These are phyloP conservation scores for Clonostachys byssicola DNA, from an alignment of 2,329 filamentous ascomycete species.

Conservation along the genomic window DNA sequence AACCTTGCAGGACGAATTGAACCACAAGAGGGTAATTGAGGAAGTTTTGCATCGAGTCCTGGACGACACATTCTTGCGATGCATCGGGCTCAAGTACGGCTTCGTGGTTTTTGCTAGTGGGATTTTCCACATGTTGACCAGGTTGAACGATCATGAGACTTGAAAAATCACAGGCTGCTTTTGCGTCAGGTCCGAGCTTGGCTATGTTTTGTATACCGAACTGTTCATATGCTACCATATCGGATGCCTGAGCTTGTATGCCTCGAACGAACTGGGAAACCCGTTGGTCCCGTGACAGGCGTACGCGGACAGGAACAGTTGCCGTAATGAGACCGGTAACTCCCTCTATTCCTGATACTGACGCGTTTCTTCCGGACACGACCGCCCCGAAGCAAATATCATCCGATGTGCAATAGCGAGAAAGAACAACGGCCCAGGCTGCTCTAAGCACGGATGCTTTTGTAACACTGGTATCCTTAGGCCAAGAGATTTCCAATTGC, in stretches of 20 bases:
- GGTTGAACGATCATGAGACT: constrained; percentile 3
- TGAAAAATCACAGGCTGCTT: constrained; percentile 7
- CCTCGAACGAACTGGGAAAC: constrained; percentile 4
- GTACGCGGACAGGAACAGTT: constrained; percentile 7
- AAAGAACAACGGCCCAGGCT: constrained; percentile 1
- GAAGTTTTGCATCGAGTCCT: constrained; percentile 7
- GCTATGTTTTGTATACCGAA: constrained; percentile 11
- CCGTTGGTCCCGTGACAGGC: constrained; percentile 1
- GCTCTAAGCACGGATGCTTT: constrained; percentile 9
- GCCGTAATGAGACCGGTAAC: constrained; percentile 9
- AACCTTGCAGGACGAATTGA: background rate
- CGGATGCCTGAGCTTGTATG: constrained; percentile 3
- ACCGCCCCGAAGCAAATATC: constrained; percentile 17
- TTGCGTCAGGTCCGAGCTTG: constrained; percentile 3
- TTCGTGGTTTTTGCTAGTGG: too few species aligned
- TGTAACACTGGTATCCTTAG: background rate
- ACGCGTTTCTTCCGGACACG: constrained; percentile 10
- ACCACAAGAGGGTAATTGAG: constrained; percentile 1
- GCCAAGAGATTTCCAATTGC: background rate
- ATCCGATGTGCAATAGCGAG: constrained; percentile 21
- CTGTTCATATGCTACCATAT: constrained; percentile 8
- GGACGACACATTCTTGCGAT: too few species aligned
- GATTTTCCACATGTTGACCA: background rate
- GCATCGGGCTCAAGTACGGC: too few species aligned
- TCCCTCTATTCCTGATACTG: constrained; percentile 2